phyloP scores from a whole-genome alignment of 768 basidiomycete species.

The Hypholoma fasciculare region DNA sequence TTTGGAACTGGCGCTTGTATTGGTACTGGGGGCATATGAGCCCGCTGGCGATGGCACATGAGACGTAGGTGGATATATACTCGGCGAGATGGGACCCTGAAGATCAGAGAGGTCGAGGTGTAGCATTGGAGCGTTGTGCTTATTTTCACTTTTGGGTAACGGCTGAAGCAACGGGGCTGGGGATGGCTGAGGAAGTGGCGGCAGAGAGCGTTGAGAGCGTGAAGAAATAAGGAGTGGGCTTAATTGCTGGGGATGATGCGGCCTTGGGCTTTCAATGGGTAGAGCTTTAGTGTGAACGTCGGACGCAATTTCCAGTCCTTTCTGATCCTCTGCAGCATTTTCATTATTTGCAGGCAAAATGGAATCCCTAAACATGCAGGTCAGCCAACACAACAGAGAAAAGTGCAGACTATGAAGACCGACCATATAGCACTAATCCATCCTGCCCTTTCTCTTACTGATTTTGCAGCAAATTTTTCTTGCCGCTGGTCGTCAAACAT shows the following conservation, averaged over 20 bases:
- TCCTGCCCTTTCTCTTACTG: constrained; percentile 61
- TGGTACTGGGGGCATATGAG: not conserved
- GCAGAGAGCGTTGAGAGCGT: constrained; percentile 29
- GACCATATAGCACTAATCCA: constrained; percentile 82
- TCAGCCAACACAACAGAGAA: constrained; percentile 1
- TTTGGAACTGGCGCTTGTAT: not conserved
- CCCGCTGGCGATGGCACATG: constrained; percentile 1
- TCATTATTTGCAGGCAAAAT: constrained; percentile 41
- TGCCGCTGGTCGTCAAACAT: constrained; percentile 49
- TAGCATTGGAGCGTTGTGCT: constrained; percentile 13
- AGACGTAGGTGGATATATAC: constrained; percentile 15
- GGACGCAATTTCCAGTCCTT: not conserved
- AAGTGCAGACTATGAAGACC: constrained; percentile 13
- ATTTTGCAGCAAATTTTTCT: constrained; percentile 64
- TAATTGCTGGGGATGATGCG: constrained; percentile 17
- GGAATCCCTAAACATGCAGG: constrained; percentile 48
- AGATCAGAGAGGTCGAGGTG: constrained; percentile 18
- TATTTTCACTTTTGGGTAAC: not conserved
- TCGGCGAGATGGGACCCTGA: constrained; percentile 21
- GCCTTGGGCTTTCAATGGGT: constrained; percentile 21
- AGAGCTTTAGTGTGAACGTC: not conserved
- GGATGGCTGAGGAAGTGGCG: constrained; percentile 27
- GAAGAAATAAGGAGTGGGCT: constrained; percentile 18
- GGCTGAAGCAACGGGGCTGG: constrained; percentile 15
- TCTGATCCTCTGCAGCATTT: not conserved